Conservation (phyloP, 2,329 filamentous ascomycete genomes). For the Ustulina deusta region DNA sequence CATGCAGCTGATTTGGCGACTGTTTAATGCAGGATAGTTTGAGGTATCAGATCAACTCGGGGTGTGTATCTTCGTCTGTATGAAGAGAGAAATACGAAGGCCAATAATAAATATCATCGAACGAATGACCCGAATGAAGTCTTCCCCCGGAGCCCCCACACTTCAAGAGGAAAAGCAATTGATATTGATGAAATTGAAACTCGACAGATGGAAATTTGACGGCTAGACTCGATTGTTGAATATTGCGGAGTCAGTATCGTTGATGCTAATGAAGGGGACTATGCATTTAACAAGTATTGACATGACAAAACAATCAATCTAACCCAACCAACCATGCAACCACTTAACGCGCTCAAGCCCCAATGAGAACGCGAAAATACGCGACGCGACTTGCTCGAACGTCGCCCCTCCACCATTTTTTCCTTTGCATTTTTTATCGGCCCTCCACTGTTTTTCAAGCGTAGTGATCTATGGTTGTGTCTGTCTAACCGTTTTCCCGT, state of each 20-base stretch:
- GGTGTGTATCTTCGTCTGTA: neutral
- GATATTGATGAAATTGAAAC: neutral
- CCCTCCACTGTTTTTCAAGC: constrained; percentile 3
- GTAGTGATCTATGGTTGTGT: constrained; percentile 22
- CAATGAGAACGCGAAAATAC: constrained; percentile 33
- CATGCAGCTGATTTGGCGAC: constrained; percentile 7
- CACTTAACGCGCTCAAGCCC: constrained; percentile 38
- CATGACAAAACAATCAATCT: too few species aligned
- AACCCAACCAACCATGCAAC: constrained; percentile 31
- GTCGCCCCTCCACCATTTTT: constrained; percentile 36
- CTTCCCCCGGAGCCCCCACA: neutral
- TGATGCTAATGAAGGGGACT: neutral
- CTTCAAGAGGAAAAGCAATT: neutral
- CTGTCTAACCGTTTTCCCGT: neutral
- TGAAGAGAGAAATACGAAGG: neutral
- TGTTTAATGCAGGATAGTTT: neutral
- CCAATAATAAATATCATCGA: neutral
- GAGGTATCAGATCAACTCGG: neutral
- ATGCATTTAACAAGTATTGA: constrained; percentile 3
- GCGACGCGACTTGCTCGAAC: constrained; percentile 36
- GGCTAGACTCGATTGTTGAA: neutral
- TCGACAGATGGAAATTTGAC: constrained; percentile 7
- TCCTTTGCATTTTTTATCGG: constrained; percentile 13
- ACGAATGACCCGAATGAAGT: neutral
- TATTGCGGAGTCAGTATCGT: neutral